These are phyloP conservation scores for Lodderomyces parapsilosis DNA, from an alignment of 1,139 yeast species.

Conservation along the genomic window DNA sequence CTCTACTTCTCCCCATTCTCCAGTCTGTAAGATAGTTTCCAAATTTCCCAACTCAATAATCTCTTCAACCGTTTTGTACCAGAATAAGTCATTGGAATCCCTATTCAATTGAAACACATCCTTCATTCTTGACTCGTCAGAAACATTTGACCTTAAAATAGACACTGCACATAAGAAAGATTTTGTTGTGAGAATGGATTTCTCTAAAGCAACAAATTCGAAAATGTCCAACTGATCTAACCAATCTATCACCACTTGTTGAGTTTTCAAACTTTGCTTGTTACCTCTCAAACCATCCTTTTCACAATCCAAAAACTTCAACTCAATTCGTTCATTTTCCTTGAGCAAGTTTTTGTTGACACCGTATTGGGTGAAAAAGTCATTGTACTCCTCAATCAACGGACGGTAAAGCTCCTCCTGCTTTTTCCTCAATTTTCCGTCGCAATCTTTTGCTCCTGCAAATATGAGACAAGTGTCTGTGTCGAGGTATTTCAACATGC, in stretches of 20 bases:
- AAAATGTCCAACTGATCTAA: conserved; percentile 61
- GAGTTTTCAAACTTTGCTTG: conserved; percentile 60
- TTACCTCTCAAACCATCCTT: conserved; percentile 79
- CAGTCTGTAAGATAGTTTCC: conserved; percentile 82
- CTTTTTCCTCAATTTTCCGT: conserved; percentile 71
- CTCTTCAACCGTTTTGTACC: conserved; percentile 56
- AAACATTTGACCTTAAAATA: conserved; percentile 38
- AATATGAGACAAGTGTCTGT: conserved; percentile 90
- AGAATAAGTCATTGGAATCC: conserved; percentile 23
- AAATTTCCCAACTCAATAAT: conserved; percentile 75
- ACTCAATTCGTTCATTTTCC: conserved; percentile 25
- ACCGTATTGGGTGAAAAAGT: conserved; percentile 51
- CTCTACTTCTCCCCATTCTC: conserved; percentile 97
- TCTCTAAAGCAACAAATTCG: conserved; percentile 86
- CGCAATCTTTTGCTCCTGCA: conserved; percentile 79
- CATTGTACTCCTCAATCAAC: conserved; percentile 64
- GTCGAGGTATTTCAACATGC: conserved; percentile 77
- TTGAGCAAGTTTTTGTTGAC: conserved; percentile 23
- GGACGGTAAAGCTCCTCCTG: conserved; percentile 81
- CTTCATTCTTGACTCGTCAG: conserved; percentile 21
- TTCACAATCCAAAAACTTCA: conserved; percentile 76
- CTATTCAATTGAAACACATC: conserved; percentile 39
- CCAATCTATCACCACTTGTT: conserved; percentile 64
- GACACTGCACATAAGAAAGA: conserved; percentile 78
- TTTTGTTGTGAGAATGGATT: conserved; percentile 80